Conservation (phyloP, 345 rosid genomes). For the Rhizophora apiculata region DNA sequence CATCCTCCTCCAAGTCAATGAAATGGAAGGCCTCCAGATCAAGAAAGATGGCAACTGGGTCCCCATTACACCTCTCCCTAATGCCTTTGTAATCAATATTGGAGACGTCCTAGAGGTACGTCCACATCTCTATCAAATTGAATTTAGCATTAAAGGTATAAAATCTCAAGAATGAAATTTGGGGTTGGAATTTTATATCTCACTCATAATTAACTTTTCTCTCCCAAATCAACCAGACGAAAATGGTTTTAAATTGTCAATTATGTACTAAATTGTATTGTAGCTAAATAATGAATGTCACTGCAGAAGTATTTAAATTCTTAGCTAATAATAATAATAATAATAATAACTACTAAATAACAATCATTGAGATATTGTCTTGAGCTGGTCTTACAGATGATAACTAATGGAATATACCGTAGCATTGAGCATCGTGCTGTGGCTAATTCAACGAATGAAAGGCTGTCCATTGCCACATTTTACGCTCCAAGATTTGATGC, state of each 20-base stretch:
- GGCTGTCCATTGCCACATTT: conserved; percentile 15
- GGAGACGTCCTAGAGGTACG: conserved; percentile 20
- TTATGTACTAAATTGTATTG: too few species aligned
- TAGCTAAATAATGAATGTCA: too few species aligned
- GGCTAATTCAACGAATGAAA: conserved; percentile 1
- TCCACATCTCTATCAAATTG: background rate
- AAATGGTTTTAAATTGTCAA: too few species aligned
- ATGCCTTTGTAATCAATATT: conserved; percentile 21
- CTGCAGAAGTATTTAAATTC: too few species aligned
- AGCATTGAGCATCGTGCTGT: conserved; percentile 25
- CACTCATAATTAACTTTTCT: too few species aligned
- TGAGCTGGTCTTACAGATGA: background rate
- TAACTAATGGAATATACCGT: conserved; percentile 15
- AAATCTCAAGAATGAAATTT: too few species aligned
- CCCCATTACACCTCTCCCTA: conserved; percentile 13
- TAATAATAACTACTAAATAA: background rate
- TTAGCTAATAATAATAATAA: too few species aligned
- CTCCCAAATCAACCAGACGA: too few species aligned
- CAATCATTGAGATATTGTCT: too few species aligned
- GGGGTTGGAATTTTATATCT: too few species aligned
- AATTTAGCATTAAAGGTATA: background rate
- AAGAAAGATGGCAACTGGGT: conserved; percentile 18
- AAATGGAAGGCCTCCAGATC: conserved; percentile 23
- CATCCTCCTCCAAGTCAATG: conserved; percentile 17
- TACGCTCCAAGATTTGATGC: conserved; percentile 4